phyloP scores from a whole-genome alignment of 2,329 filamentous ascomycete genomes.

The Phaeosphaeria sp. region DNA sequence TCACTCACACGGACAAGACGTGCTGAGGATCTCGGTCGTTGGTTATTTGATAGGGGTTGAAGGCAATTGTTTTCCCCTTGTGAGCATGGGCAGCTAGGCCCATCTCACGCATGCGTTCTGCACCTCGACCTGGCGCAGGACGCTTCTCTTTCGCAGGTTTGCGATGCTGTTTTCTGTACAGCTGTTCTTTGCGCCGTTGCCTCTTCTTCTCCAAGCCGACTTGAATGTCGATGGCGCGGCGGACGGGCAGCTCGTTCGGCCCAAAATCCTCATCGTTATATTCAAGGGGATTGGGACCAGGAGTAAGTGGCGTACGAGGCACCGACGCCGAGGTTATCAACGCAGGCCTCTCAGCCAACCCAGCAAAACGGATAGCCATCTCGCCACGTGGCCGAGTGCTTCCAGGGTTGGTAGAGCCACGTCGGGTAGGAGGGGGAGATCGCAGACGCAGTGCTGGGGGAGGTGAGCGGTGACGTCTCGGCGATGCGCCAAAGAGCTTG shows the following conservation, averaged over 20 bases:
- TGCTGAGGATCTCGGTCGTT: conserved; percentile 48
- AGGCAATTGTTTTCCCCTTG: conserved; percentile 52
- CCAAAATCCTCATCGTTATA: conserved; percentile 51
- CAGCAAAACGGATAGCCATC: conserved; percentile 55
- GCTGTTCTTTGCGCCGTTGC: conserved; percentile 90
- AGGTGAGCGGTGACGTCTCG: conserved; percentile 63
- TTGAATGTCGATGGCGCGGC: conserved; percentile 97
- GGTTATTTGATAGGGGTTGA: conserved; percentile 35
- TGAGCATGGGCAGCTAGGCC: conserved; percentile 84
- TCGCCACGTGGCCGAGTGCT: conserved; percentile 48
- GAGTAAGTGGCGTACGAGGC: conserved; percentile 72
- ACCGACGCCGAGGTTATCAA: conserved; percentile 84
- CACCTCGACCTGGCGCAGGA: conserved; percentile 78
- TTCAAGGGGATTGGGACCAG: conserved; percentile 32
- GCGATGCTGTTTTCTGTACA: conserved; percentile 86
- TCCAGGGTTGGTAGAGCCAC: conserved; percentile 47
- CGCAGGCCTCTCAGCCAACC: conserved; percentile 68
- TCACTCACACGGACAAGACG: conserved; percentile 52
- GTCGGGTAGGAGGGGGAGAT: conserved; percentile 72
- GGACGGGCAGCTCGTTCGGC: conserved; percentile 67
- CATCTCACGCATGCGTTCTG: conserved; percentile 91
- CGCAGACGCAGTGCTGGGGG: conserved; percentile 51
- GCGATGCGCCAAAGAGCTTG: conserved; percentile 73
- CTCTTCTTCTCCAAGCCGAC: conserved; percentile 88
- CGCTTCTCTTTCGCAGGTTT: conserved; percentile 76